phyloP scores from a whole-genome alignment of 352 stramenopile species.

The Globisporangium irregulare region DNA sequence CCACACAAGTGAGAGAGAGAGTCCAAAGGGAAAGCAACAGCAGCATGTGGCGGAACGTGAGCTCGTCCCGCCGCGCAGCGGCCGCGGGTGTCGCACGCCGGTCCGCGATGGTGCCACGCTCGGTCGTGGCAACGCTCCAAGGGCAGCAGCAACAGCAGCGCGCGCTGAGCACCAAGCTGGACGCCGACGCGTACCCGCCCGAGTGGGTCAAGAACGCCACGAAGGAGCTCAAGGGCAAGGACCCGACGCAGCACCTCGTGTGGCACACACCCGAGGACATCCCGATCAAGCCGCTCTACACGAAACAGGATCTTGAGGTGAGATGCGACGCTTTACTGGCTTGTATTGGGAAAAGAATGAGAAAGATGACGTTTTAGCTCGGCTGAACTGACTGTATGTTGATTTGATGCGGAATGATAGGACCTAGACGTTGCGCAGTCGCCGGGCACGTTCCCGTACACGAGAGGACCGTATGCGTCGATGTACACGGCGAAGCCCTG shows the following conservation, averaged over 20 bases:
- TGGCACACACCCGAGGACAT: slow-evolving; percentile 92
- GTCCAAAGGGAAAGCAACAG: neutral
- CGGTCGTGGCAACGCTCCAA: neutral
- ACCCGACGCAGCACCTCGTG: slow-evolving; percentile 64
- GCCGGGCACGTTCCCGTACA: slow-evolving; percentile 90
- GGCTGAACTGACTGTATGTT: neutral
- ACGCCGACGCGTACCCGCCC: slow-evolving; percentile 35
- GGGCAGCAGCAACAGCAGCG: slow-evolving; percentile 11
- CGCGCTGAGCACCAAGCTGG: slow-evolving; percentile 32
- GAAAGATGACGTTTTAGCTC: neutral
- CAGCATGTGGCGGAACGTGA: slow-evolving; percentile 7
- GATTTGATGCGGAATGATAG: slow-evolving; percentile 9
- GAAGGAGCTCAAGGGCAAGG: slow-evolving; percentile 86
- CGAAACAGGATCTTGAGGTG: slow-evolving; percentile 68
- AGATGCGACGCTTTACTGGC: neutral
- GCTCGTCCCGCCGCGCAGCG: slow-evolving; percentile 9
- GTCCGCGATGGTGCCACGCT: neutral
- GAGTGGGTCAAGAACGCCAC: slow-evolving; percentile 53
- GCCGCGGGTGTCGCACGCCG: slow-evolving; percentile 1
- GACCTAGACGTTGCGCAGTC: slow-evolving; percentile 59
- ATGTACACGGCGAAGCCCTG: slow-evolving; percentile 97
- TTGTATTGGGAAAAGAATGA: neutral
- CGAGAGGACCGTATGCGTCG: slow-evolving; percentile 93
- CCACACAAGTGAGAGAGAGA: neutral
- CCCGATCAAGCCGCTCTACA: slow-evolving; percentile 95